Evolutionary conservation across 495 filamentous ascomycete genomes (phyloP), one percentile per base, ranked within the genome.

Genomic region (Penicillium longicatenatum): DNA sequence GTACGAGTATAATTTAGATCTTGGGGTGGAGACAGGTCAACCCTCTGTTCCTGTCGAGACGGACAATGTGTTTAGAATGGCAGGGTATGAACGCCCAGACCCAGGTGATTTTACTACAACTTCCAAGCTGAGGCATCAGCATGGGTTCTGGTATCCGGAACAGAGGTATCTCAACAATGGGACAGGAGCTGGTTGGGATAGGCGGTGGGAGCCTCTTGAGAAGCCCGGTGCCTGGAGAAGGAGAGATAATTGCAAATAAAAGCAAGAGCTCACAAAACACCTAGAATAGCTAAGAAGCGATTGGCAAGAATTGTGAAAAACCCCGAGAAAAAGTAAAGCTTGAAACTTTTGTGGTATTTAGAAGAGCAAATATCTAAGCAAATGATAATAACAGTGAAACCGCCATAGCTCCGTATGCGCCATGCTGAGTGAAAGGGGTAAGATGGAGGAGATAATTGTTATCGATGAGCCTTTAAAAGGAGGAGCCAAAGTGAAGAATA

Each of bases 71-170:
- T 44, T 76, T 11, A 70, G 68, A 20, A 45, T 79, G 29, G 73
- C 74, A 4, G 75, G 75, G 0, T 79, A 78, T 57, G 76, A 78
- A 51, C 67, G 76, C 4, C 75, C 76, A 2, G 62, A 73, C 31
- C 59, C 57, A 9, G 60, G 64, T 44, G 68, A 72, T 50, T 63
- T 62, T n/a, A 70, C 62, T 12, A 67, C 65, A 14, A 70, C 67
- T 16, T 70, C 71, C 21, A 73, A 69, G 50, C 30, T 79, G 51
- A 66, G 74, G 47, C 68, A 57, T 12, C 76, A 79, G 64, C 63
- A 71, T 54, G 58, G 64, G 2, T 75, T 70, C 19, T 56, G 52
- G 53, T 44, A 57, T 16, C 43, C 69, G 19, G 42, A 42, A 20
- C 33, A 53, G 26, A 58, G 58, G 10, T 57, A 72, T 52, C 29